These are phyloP conservation scores for Nitzschia inconspicua DNA, from an alignment of 108 stramenopile species.

Conservation along the genomic window DNA sequence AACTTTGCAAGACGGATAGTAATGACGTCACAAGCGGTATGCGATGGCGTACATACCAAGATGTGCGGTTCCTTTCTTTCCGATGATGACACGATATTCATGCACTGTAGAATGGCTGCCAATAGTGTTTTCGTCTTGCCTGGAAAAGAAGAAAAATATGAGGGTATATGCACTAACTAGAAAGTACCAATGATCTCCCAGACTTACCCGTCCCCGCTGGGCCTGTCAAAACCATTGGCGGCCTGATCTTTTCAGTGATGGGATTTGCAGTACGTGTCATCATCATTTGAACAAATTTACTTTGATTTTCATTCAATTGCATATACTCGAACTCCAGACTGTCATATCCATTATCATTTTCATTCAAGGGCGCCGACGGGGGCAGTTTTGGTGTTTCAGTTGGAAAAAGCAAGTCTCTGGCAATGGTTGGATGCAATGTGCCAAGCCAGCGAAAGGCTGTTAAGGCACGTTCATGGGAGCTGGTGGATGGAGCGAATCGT, in stretches of 20 bases:
- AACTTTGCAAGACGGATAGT: slow-evolving; percentile 39
- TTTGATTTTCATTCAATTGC: slow-evolving; percentile 1
- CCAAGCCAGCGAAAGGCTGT: slow-evolving; percentile 57
- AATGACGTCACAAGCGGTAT: slow-evolving; percentile 72
- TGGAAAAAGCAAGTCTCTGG: slow-evolving; percentile 44
- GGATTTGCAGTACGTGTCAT: slow-evolving; percentile 47
- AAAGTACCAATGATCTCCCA: too few relatives aligned
- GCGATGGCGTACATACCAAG: slow-evolving; percentile 67
- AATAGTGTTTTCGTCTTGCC: slow-evolving; percentile 64
- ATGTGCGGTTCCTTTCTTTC: slow-evolving; percentile 24
- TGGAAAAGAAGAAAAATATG: neutral
- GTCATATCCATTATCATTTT: neutral
- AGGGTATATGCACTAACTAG: neutral
- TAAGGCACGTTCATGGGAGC: slow-evolving; percentile 21
- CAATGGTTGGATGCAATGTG: slow-evolving; percentile 16
- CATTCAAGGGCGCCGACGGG: slow-evolving; percentile 1
- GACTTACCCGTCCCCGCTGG: slow-evolving; percentile 66
- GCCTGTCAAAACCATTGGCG: slow-evolving; percentile 69
- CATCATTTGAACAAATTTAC: slow-evolving; percentile 50
- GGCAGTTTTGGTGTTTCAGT: slow-evolving; percentile 27
- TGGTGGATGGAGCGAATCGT: slow-evolving; percentile 41
- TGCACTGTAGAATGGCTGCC: slow-evolving; percentile 34
- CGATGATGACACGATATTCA: slow-evolving; percentile 2
- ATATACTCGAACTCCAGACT: slow-evolving; percentile 2
- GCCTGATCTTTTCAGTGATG: slow-evolving; percentile 37